Percentiles rank a stretch among this genome's conserved stretches.
Evolutionary conservation across 805 yeast species (phyloP).

Genomic region (Pichia kluyveri): DNA sequence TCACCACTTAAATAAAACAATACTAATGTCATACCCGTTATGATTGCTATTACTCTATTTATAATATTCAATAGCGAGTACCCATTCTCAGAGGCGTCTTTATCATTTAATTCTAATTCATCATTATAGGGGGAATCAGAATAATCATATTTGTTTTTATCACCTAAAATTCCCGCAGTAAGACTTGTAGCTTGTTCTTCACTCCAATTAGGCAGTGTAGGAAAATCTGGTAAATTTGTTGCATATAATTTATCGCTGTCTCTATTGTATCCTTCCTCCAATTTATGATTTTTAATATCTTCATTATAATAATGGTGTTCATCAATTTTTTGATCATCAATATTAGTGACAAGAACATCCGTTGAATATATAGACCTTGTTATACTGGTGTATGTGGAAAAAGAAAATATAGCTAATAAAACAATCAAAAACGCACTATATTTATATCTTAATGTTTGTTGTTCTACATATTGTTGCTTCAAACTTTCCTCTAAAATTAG

Average conservation of each 20-base stretch:
- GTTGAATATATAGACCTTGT: constrained; percentile 1
- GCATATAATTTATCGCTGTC: background rate
- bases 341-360: background rate
- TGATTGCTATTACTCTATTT: constrained; percentile 49
- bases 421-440: constrained; percentile 40
- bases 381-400: constrained; percentile 28
- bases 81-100: background rate
- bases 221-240: background rate
- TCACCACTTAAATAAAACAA: constrained; percentile 85
- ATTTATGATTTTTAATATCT: background rate
- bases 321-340: background rate
- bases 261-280: no score
- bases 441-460: constrained; percentile 54
- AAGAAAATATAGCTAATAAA: constrained; percentile 21
- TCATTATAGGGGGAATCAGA: no score
- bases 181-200: background rate
- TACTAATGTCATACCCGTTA: constrained; percentile 56
- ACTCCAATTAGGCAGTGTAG: background rate
- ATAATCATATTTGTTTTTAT: no score
- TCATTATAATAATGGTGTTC: background rate
- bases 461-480: constrained; percentile 71
- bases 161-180: background rate
- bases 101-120: background rate
- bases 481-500: constrained; percentile 79
- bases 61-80: constrained; percentile 29